Evolutionary conservation across 2,329 filamentous ascomycete species (phyloP), one percentile per base, ranked within the genome.

Genomic region (Fusarium odoratissimum): DNA sequence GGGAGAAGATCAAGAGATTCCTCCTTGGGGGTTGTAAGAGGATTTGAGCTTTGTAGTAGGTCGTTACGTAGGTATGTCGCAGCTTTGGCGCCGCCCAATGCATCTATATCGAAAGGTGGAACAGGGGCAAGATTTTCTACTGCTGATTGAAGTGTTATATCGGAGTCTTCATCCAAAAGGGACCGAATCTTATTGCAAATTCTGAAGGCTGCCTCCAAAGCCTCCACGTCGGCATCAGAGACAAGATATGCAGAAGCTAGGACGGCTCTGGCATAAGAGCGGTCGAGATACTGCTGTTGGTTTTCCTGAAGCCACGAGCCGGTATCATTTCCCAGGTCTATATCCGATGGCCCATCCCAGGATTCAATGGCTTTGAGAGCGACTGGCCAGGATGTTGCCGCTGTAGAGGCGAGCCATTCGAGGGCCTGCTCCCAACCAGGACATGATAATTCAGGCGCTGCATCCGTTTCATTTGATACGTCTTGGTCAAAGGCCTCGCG

Each of bases 291-390:
- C 38, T 85, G 83, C 72, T 90, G 88, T 49, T 89, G 85, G 6
- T 88, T 84, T 52, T 93, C 90, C 52, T 88, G 86, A 54, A 94
- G 79, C 82, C 89, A 89, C 52, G 86, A 80, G 5, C 84, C 84
- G 12, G 87, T 86, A 72, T 87, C 89, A 17, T 87, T 88, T 7
- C 91, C 91, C 8, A 94, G 79, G 72, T 95, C 91, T 51, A 92
- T 86, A 76, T 95, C 93, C 11, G 84, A 84, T 1, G 92, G 92
- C 0, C 93, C 93, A 75, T 91, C 89, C 93, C 93, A 95, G 71
- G 92, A 88, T 67, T 91, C 87, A 38, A 95, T 83, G 12, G 88
- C 90, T 54, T 86, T 85, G 37, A 91, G 84, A n/a, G 89, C 88
- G n/a, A 90, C 83, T 31, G 80, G 83, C 86, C 93, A 92, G 21